Evolutionary conservation across 495 filamentous ascomycete species (phyloP).

Genomic region (Monascus purpureus): DNA sequence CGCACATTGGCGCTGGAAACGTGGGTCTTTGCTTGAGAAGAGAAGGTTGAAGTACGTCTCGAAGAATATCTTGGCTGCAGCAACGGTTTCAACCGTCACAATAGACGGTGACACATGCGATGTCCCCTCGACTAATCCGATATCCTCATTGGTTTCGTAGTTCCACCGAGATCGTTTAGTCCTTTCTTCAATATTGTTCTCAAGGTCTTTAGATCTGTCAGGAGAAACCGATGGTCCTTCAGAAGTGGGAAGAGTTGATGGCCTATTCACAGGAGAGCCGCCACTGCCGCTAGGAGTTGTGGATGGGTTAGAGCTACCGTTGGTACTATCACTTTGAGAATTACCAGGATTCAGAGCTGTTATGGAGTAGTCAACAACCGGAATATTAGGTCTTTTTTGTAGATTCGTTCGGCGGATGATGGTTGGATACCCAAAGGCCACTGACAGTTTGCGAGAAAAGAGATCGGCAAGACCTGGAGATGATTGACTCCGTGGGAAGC

Average conservation of each 20-base stretch:
- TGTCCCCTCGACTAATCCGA: constrained; percentile 9
- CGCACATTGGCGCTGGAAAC: constrained; percentile 50
- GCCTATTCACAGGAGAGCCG: constrained; percentile 14
- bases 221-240: constrained; percentile 13
- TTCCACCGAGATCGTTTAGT: constrained; percentile 4
- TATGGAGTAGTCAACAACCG: constrained; percentile 11
- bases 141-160: constrained; percentile 3
- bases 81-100: constrained; percentile 59
- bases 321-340: constrained; percentile 16
- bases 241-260: constrained; percentile 27
- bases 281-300: constrained; percentile 22
- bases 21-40: constrained; percentile 38
- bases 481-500: constrained; percentile 6
- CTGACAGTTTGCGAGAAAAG: constrained; percentile 36
- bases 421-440: constrained; percentile 36
- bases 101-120: constrained; percentile 40
- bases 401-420: constrained; percentile 38
- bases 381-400: constrained; percentile 27
- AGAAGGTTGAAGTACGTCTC: constrained; percentile 69
- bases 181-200: neutral
- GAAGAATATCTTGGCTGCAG: constrained; percentile 73
- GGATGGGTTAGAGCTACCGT: constrained; percentile 27
- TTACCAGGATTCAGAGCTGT: constrained; percentile 1
- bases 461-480: constrained; percentile 22
- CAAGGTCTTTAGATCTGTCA: constrained; percentile 8